phyloP scores from a whole-genome alignment of 1,284 basidiomycete species.

The Cryptococcus sp. region DNA sequence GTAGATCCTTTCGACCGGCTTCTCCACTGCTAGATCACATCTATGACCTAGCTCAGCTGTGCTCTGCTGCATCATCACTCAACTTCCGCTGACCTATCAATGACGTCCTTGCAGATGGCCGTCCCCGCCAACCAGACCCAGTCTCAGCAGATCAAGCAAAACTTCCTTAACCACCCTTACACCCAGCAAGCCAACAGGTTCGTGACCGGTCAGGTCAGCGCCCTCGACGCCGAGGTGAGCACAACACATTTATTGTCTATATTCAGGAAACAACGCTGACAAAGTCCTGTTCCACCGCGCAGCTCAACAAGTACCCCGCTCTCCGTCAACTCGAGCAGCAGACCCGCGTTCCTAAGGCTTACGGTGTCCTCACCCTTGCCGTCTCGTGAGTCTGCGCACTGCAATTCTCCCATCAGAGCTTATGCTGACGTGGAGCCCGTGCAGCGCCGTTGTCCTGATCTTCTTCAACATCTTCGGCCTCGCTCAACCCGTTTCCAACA shows the following conservation, averaged over 20 bases:
- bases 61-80: not conserved
- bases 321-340: constrained; percentile 81
- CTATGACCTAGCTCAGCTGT: not conserved
- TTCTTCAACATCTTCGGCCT: constrained; percentile 57
- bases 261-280: not conserved
- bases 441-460: constrained; percentile 50
- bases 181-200: constrained; percentile 76
- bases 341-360: constrained; percentile 90
- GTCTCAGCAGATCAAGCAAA: constrained; percentile 58
- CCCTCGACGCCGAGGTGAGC: constrained; percentile 92
- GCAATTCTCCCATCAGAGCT: not conserved
- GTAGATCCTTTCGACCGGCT: no score
- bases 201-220: constrained; percentile 70
- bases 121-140: constrained; percentile 25
- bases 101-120: constrained; percentile 37
- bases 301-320: constrained; percentile 89
- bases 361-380: constrained; percentile 76
- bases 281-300: constrained; percentile 8
- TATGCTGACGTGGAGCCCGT: not conserved
- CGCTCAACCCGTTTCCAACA: constrained; percentile 52
- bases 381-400: constrained; percentile 55
- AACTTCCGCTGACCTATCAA: not conserved
- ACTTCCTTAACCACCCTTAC: constrained; percentile 70
- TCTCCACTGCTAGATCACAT: not conserved
- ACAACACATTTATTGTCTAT: no score